phyloP scores from a whole-genome alignment of 805 yeast species.

The Schizosaccharomyces pombe region DNA sequence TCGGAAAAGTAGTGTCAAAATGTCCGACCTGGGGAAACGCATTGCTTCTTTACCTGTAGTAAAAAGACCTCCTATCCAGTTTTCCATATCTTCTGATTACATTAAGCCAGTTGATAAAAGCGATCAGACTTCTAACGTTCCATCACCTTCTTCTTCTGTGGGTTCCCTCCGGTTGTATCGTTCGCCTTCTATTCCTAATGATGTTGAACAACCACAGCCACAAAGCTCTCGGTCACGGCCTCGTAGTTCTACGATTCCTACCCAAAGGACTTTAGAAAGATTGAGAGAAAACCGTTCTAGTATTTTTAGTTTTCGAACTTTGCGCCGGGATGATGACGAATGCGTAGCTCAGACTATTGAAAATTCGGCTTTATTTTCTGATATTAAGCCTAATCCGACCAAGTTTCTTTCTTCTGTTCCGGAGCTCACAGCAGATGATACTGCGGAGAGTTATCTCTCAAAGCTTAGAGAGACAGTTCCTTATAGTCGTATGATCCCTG shows the following conservation, averaged over 20 bases:
- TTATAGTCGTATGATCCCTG: constrained; percentile 12
- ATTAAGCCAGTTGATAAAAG: too few relatives aligned
- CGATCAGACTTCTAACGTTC: too few relatives aligned
- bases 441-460: constrained; percentile 16
- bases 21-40: too few relatives aligned
- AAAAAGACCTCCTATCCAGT: too few relatives aligned
- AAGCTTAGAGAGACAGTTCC: constrained; percentile 12
- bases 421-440: constrained; percentile 12
- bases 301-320: not conserved
- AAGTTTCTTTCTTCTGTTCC: not conserved
- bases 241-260: not conserved
- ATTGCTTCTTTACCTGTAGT: too few relatives aligned
- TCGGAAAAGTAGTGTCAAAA: too few relatives aligned
- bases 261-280: not conserved
- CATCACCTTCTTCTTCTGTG: too few relatives aligned
- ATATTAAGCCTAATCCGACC: not conserved
- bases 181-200: too few relatives aligned
- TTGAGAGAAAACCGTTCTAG: not conserved
- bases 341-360: not conserved
- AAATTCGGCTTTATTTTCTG: not conserved
- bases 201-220: too few relatives aligned
- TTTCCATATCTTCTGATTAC: too few relatives aligned
- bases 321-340: not conserved
- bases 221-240: not conserved
- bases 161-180: too few relatives aligned